Conservation (phyloP, 2,329 filamentous ascomycete genomes). For the Phyllosticta citribraziliensis region DNA sequence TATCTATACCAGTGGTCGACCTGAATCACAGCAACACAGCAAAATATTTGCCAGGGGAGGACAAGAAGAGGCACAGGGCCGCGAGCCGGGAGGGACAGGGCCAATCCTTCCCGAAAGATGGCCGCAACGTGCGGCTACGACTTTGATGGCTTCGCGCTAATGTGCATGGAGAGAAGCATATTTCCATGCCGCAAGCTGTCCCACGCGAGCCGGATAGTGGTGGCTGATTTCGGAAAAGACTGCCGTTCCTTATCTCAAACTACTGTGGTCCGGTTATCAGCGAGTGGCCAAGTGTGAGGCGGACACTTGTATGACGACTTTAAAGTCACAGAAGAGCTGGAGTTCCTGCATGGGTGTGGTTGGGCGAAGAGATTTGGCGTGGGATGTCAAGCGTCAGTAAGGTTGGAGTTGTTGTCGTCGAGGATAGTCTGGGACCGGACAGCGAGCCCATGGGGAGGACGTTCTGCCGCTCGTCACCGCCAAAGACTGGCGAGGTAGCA, state of each 20-base stretch:
- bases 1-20: neutral
- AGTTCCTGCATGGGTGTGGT: neutral
- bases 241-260: neutral
- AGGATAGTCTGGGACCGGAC: neutral
- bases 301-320: neutral
- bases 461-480: neutral
- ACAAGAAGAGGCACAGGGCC: neutral
- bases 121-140: neutral
- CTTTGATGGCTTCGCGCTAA: neutral
- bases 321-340: neutral
- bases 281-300: neutral
- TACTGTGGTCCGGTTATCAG: neutral
- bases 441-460: neutral
- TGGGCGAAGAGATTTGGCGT: neutral
- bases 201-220: neutral
- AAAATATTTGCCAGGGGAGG: neutral
- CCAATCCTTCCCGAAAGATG: neutral
- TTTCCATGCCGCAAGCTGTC: neutral
- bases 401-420: neutral
- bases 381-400: neutral
- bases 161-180: neutral
- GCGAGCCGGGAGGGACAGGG: neutral
- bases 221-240: neutral
- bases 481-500: neutral
- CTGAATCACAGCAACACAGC: neutral